Percentiles rank a stretch among this genome's conserved stretches.
phyloP scores from a whole-genome alignment of 805 yeast genomes.

The Saccharomycopsis fibuligera region DNA sequence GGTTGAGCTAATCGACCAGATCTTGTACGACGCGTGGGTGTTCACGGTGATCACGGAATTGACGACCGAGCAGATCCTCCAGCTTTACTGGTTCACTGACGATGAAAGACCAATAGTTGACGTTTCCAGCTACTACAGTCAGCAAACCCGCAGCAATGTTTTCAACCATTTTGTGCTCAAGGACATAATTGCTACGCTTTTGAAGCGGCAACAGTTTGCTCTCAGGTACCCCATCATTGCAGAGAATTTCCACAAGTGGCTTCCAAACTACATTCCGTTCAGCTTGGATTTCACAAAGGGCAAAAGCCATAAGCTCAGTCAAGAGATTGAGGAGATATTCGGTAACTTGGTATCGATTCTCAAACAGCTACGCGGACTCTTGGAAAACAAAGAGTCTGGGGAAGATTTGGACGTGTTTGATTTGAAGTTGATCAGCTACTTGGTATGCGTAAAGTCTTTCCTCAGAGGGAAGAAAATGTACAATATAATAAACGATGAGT shows the following conservation, averaged over 20 bases:
- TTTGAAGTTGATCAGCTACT: constrained; percentile 15
- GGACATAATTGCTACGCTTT: constrained; percentile 5
- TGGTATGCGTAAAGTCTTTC: constrained; percentile 16
- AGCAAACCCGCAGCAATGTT: background rate
- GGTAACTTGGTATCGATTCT: background rate
- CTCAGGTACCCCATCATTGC: constrained; percentile 16
- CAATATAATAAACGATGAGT: constrained; percentile 6
- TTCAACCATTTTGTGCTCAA: constrained; percentile 3
- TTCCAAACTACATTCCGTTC: constrained; percentile 3
- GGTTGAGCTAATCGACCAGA: constrained; percentile 33
- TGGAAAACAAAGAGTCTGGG: background rate
- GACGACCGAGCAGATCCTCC: constrained; percentile 3
- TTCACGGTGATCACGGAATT: constrained; percentile 22
- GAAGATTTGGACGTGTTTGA: constrained; percentile 2
- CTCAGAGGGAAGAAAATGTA: constrained; percentile 9
- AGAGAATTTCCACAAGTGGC: constrained; percentile 12
- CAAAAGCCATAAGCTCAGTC: constrained; percentile 1
- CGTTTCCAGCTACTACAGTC: background rate
- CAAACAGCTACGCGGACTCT: background rate
- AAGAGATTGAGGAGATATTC: constrained; percentile 9
- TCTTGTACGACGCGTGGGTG: constrained; percentile 39
- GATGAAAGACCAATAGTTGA: background rate
- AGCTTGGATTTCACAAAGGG: background rate
- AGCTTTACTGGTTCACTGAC: constrained; percentile 2
- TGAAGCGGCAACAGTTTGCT: constrained; percentile 15